Evolutionary conservation across 306 rosid species (phyloP), one percentile per base, ranked within the genome.

Genomic region (Casuarina glauca): DNA sequence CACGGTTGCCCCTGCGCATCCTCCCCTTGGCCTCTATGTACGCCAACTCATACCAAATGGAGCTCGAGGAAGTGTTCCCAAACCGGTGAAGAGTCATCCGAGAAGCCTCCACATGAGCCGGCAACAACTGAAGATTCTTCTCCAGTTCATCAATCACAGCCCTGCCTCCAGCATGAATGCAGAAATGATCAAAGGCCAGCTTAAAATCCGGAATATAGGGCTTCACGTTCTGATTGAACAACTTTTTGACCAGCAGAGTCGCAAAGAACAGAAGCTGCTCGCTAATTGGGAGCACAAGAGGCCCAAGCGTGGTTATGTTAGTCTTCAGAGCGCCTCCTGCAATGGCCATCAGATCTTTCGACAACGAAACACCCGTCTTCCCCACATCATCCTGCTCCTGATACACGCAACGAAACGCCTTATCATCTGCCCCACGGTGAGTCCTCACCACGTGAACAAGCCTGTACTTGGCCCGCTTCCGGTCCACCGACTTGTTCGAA

Each of bases 121-220:
- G 90, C 55, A 82, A 75, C 51, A 91, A 84, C 84, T 88, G 91
- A 51, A 91, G 79, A 50, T 89, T 91, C 93, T 85, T 91, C 90
- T 91, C 93, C 77, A 91, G 69, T 87, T 91, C 97, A 83, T 91
- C 97, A 63, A 91, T 91, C 79, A 89, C 97, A 9, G 97, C 93
- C 76, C 97, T 83, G 19, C 97, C 93, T 0, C 93, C 93, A 3
- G 93, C 97, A 53, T 91, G 97, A 48, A 91, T 89, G 77, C 97
- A 91, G 76, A 91, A 91, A 85, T 91, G 97, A 79, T 91, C 91
- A 35, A 91, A 91, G 0, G 97, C 97, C 36, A 91, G 85, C 81
- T 89, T 89, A 68, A 91, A 91, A 85, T 91, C 94, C 0, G 97
- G 97, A 63, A 91, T 89, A 69, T 91, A 91, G 5, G 97, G 89